phyloP scores from a whole-genome alignment of 148 eudicot species.

The Tetragonia tetragonoides region DNA sequence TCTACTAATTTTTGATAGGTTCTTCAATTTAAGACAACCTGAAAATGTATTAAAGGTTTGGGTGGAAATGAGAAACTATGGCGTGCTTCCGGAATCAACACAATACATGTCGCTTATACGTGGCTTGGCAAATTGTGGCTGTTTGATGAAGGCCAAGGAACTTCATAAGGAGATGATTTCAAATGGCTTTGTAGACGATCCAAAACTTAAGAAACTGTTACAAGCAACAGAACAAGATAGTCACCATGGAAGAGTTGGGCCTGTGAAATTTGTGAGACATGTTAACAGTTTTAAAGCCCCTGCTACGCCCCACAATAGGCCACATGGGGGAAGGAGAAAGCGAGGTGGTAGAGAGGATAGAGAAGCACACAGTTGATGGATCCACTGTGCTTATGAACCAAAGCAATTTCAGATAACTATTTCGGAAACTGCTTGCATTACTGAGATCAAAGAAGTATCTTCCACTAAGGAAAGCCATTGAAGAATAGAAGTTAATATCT shows the following conservation, averaged over 20 bases:
- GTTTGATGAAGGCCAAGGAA: conserved; percentile 63
- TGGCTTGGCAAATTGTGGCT: conserved; percentile 57
- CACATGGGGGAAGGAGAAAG: conserved; percentile 12
- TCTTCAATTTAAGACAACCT: conserved; percentile 52
- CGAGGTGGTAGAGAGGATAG: conserved; percentile 21
- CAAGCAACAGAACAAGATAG: conserved; percentile 31
- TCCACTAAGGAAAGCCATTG: neutral
- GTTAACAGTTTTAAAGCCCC: conserved; percentile 18
- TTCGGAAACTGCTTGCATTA: neutral
- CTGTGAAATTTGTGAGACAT: conserved; percentile 25
- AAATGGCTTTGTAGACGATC: conserved; percentile 58
- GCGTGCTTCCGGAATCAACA: conserved; percentile 42
- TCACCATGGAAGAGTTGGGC: conserved; percentile 22
- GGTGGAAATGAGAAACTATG: conserved; percentile 61
- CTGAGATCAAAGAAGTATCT: conserved; percentile 2
- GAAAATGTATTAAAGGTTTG: conserved; percentile 65
- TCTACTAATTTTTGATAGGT: conserved; percentile 46
- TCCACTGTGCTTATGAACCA: conserved; percentile 1
- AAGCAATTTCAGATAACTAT: neutral
- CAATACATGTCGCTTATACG: conserved; percentile 52
- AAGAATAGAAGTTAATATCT: neutral
- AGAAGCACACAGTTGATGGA: conserved; percentile 3
- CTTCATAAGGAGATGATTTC: conserved; percentile 62
- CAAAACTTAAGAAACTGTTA: conserved; percentile 57
- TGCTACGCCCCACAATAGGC: conserved; percentile 2